Evolutionary conservation across 2,329 filamentous ascomycete species (phyloP).

Genomic region (Phialophora macrospora): DNA sequence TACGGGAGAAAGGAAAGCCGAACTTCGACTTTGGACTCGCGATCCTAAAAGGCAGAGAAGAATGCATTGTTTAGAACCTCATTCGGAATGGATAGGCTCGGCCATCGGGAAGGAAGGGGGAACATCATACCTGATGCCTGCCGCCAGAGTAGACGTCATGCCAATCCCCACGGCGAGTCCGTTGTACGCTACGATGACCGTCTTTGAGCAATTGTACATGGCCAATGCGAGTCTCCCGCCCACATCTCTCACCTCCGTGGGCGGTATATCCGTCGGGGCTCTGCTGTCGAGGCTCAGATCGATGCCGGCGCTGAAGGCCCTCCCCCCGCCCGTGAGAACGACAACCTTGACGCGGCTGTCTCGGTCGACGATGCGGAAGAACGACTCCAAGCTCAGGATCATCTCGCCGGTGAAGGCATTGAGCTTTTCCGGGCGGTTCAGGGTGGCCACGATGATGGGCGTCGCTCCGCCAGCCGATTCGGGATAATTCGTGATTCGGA

Average conservation of each 20-base stretch:
- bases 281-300: constrained; percentile 14
- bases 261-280: constrained; percentile 3
- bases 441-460: constrained; percentile 54
- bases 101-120: background rate
- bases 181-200: constrained; percentile 22
- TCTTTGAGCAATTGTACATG: constrained; percentile 25
- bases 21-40: constrained; percentile 66
- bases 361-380: constrained; percentile 39
- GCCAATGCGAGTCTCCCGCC: constrained; percentile 18
- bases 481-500: constrained; percentile 18
- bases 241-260: constrained; percentile 11
- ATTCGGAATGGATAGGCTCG: background rate
- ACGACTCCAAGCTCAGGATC: constrained; percentile 51
- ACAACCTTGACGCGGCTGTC: constrained; percentile 25
- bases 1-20: constrained; percentile 73
- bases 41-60: constrained; percentile 42
- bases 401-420: constrained; percentile 63
- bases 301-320: constrained; percentile 39
- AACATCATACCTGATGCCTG: constrained; percentile 53
- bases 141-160: constrained; percentile 64
- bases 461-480: constrained; percentile 33
- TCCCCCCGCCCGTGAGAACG: constrained; percentile 31
- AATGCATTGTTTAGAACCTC: background rate
- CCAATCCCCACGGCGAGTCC: constrained; percentile 47
- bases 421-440: constrained; percentile 62